Evolutionary conservation across 139 green algal genomes (phyloP), one percentile per base, ranked within the genome.

Genomic region (Haematococcus sp.): DNA sequence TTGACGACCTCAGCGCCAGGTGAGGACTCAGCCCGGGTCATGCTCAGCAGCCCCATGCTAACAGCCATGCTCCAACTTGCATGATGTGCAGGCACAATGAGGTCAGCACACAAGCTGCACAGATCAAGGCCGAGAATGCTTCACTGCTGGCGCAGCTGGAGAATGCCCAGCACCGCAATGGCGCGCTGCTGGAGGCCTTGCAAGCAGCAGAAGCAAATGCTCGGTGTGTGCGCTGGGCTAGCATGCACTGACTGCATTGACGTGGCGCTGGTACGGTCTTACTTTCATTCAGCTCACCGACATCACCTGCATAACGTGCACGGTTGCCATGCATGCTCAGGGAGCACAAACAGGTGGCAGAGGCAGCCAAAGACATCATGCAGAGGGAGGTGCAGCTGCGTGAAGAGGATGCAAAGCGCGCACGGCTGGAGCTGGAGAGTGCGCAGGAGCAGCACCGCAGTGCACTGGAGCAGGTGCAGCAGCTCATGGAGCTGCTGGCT

Each of bases 351-450:
- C 7, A 19, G 9, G 34, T 52, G 35, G 25, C 35, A 15, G 63
- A 51, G 9, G 23, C 63, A 16, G 35, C 63, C 5, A 32, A 22
- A 11, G 46, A 64, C 40, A 76, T 81, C 44, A 35, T 73, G 61
- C 46, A 76, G n/a, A 70, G 76, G 61, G 76, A 81, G 68, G 43
- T 31, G 0, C 64, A 40, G 69, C 60, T 52, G 9, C 76, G 76
- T 0, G 44, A 72, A 60, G 76, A 73, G 51, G 28, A 60, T 32
- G 25, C 13, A 9, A n/a, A 58, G 25, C 20, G 1, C 4, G 66
- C 46, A 0, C 20, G 15, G 25, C 28, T 76, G 43, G 55, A 75
- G 56, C 17, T 66, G 28, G 74, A 80, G 25, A 25, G 31, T 23
- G 23, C 71, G 44, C 63, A 63, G 3, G 44, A 73, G 51, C 69